A percentile compares a stretch with the other conserved stretches of the same genome.
Evolutionary conservation across 2,329 filamentous ascomycete species (phyloP).

Genomic region (Bipolaris zeicola): DNA sequence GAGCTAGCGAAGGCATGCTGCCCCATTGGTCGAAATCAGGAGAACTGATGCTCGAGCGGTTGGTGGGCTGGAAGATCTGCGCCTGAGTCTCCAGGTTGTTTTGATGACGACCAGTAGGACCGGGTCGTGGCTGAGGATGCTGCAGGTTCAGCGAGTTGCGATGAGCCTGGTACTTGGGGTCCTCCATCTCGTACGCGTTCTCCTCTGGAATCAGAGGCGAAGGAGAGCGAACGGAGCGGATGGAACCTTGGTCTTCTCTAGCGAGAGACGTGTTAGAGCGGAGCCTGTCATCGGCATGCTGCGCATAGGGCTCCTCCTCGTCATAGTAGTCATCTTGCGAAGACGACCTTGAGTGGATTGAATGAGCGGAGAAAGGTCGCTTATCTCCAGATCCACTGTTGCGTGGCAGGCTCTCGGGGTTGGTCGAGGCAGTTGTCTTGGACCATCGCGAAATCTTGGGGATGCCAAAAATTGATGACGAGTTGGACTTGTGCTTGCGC

Average conservation of each 20-base stretch:
- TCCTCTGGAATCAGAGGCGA: slow-evolving; percentile 61
- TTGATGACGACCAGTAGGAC: slow-evolving; percentile 75
- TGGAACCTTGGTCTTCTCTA: slow-evolving; percentile 26
- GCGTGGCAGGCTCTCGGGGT: slow-evolving; percentile 73
- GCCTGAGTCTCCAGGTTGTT: slow-evolving; percentile 75
- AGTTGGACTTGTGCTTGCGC: slow-evolving; percentile 87
- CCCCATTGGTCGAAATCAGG: slow-evolving; percentile 57
- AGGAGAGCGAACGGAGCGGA: slow-evolving; percentile 52
- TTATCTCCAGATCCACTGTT: slow-evolving; percentile 65
- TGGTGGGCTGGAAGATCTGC: slow-evolving; percentile 63
- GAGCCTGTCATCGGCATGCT: slow-evolving; percentile 63
- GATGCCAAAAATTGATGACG: slow-evolving; percentile 72
- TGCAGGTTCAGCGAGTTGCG: slow-evolving; percentile 80
- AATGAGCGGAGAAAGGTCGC: slow-evolving; percentile 62
- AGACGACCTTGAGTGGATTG: slow-evolving; percentile 73
- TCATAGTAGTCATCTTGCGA: slow-evolving; percentile 73
- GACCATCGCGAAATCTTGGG: slow-evolving; percentile 98
- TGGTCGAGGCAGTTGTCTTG: slow-evolving; percentile 89
- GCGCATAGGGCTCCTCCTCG: slow-evolving; percentile 60
- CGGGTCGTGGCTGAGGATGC: slow-evolving; percentile 77
- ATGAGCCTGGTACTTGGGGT: slow-evolving; percentile 82
- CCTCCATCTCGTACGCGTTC: slow-evolving; percentile 54
- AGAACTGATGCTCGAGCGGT: slow-evolving; percentile 22
- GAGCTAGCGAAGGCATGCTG: slow-evolving; percentile 51
- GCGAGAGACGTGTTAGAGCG: slow-evolving; percentile 49